Conservation (phyloP, 306 rosid species). For the Medicago truncatula region DNA sequence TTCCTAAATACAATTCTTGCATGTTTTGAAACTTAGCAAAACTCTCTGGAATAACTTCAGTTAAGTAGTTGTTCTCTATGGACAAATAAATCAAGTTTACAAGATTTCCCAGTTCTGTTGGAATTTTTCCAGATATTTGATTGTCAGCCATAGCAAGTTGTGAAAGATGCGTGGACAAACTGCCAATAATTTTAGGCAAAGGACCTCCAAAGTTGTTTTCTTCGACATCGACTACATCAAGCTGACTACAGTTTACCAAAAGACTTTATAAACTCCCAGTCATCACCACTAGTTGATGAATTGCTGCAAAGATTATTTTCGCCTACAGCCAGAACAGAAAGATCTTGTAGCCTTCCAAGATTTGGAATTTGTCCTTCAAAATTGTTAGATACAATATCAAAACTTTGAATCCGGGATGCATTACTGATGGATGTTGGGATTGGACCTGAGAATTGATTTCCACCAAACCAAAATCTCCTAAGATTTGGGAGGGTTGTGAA, state of each 20-base stretch:
- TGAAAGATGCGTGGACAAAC: background rate
- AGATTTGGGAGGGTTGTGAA: background rate
- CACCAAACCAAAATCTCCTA: background rate
- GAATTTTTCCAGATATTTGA: background rate
- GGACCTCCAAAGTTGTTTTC: background rate
- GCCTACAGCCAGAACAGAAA: background rate
- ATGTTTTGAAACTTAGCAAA: background rate
- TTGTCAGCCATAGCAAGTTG: background rate
- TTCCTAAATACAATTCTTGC: background rate
- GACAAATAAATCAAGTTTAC: background rate
- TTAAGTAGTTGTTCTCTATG: background rate
- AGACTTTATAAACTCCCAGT: background rate
- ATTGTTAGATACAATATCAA: background rate
- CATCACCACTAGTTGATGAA: background rate
- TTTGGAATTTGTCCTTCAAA: background rate
- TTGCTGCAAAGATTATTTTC: background rate
- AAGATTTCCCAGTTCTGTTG: background rate
- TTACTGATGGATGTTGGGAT: background rate
- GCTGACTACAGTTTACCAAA: background rate
- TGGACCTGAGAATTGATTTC: background rate
- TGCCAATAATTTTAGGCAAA: background rate
- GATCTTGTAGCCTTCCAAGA: background rate
- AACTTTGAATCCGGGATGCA: background rate
- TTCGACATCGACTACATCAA: background rate
- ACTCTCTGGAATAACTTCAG: background rate